Base-by-base conservation (phyloP, 805 yeast genomes). In the Saccharomycopsis sp. region DNA sequence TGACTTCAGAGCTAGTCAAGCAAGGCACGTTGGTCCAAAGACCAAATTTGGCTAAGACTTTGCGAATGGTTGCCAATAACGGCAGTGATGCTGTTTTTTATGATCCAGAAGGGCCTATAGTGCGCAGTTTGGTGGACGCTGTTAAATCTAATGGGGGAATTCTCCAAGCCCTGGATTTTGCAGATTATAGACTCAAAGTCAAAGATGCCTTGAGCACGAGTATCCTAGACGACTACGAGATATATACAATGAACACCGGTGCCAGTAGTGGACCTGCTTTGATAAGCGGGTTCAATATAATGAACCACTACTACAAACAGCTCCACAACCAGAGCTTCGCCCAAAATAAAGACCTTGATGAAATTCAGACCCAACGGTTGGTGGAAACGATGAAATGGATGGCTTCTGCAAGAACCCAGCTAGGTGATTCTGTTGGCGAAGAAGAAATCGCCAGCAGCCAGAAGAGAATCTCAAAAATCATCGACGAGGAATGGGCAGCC, bases 311-410 rank as follows among this genome's bases (percentile, higher is more conserved):
- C 62, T 73, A 74, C 2, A 70, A 69, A 29, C 67, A 69, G 16
- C 67, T 66, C 5, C 57, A 55, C 0, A 41, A 54, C 15, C 52
- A 52, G 3, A 34, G 56, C 48, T 57, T 57, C 47, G 60, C 59
- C 15, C 40, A 55, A 7, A 79, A 79, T 2, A 73, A 72, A 15
- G 88, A 83, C 62, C 75, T 78, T 65, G 67, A 68, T 24, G 75
- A 77, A 7, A 59, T 79, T 12, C 76, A 80, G 14, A 74, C 83
- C 1, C 97, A 89, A 65, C 76, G 88, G 57, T 67, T 90, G 5
- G 73, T 90, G 9, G 99, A 92, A 71, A 73, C 87, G 2, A 89
- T 92, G 96, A 92, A 92, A 70, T 92, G 97, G 97, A 79, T 90
- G 80, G 89, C 91, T 0, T 79, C 92, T 12, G 92, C 86, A 0